Evolutionary conservation across 208 protist genomes (phyloP).

Genomic region (Tritrichomonas musculus): DNA sequence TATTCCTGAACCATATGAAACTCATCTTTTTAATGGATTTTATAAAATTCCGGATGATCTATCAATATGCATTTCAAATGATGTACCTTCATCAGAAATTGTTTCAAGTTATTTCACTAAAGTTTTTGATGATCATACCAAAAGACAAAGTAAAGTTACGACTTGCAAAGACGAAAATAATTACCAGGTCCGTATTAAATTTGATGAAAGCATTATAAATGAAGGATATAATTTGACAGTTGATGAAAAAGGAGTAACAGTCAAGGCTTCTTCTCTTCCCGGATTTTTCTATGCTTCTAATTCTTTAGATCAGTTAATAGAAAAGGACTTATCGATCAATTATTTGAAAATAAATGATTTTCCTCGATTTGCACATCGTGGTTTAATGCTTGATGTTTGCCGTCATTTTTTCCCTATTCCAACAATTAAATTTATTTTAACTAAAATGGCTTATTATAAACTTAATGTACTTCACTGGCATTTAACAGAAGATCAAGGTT

Average conservation of each 20-base stretch:
- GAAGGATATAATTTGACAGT: background rate
- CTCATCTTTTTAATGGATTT: no score
- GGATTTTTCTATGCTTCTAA: background rate
- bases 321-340: background rate
- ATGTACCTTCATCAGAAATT: no score
- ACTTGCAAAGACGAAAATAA: no score
- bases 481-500: background rate
- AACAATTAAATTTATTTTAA: background rate
- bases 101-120: no score
- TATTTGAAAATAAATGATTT: background rate
- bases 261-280: background rate
- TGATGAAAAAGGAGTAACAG: background rate
- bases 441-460: background rate
- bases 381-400: constrained; percentile 34
- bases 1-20: background rate
- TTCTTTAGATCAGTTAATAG: background rate
- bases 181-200: no score
- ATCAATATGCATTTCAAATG: no score
- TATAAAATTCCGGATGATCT: no score
- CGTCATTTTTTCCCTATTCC: background rate
- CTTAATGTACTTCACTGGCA: constrained; percentile 31
- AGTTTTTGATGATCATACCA: no score
- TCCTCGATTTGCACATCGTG: background rate
- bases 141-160: no score
- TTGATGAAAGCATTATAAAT: background rate